phyloP scores from a whole-genome alignment of 768 basidiomycete genomes.

The Pisolithus tinctorius region DNA sequence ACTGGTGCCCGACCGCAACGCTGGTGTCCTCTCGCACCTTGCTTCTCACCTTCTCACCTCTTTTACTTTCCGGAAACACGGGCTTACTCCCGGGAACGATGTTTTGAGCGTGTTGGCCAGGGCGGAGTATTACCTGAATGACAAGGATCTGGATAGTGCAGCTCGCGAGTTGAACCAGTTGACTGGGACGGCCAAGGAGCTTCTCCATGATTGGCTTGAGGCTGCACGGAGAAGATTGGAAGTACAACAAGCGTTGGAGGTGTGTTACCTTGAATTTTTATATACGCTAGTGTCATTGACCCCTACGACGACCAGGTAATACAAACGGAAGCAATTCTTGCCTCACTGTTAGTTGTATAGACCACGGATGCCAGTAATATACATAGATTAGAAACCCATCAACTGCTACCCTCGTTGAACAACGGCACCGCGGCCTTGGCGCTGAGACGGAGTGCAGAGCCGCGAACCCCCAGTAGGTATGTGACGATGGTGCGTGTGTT shows the following conservation, averaged over 20 bases:
- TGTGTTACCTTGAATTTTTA: conserved; percentile 19
- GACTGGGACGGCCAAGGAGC: conserved; percentile 66
- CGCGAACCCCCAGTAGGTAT: conserved; percentile 81
- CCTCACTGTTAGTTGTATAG: conserved; percentile 72
- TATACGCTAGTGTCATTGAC: conserved; percentile 9
- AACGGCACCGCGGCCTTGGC: not conserved
- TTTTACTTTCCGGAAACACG: conserved; percentile 74
- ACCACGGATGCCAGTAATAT: conserved; percentile 9
- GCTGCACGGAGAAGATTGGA: conserved; percentile 84
- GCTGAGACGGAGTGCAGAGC: conserved; percentile 51
- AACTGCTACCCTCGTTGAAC: conserved; percentile 4
- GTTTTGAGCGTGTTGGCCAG: conserved; percentile 82
- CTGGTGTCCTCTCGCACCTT: conserved; percentile 81
- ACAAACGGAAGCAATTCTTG: conserved; percentile 76
- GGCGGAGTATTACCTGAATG: conserved; percentile 82
- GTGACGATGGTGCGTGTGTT: conserved; percentile 71
- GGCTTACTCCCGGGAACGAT: conserved; percentile 67
- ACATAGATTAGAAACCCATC: conserved; percentile 15
- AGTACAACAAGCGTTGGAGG: conserved; percentile 89
- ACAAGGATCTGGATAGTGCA: conserved; percentile 83
- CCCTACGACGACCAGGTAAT: conserved; percentile 47
- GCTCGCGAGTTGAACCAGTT: conserved; percentile 89
- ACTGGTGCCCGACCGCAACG: conserved; percentile 85
- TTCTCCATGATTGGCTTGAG: conserved; percentile 84
- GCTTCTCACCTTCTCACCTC: conserved; percentile 72